Percentiles rank a stretch among this genome's conserved stretches.
These are phyloP conservation scores for Solanum virginianum DNA, from an alignment of 257 asterid genomes.

Conservation along the genomic window DNA sequence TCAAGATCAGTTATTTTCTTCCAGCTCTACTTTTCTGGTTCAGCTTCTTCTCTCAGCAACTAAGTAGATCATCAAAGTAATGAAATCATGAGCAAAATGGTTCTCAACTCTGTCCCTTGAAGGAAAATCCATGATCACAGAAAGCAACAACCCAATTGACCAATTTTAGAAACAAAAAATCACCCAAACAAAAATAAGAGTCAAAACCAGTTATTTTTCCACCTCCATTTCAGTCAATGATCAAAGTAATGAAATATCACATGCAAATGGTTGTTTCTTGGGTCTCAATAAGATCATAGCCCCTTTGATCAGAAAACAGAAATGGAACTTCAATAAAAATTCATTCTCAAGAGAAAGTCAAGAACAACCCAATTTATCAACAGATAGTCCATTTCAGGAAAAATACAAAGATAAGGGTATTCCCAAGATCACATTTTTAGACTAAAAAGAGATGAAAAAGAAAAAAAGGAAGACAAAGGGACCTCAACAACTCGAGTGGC, in stretches of 20 bases:
- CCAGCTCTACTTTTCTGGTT: neutral
- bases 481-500: slow-evolving; percentile 98
- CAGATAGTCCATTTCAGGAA: neutral
- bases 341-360: neutral
- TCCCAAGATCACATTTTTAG: neutral
- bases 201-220: too few species aligned
- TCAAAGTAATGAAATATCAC: neutral
- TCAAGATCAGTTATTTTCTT: neutral
- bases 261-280: neutral
- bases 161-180: neutral
- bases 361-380: neutral
- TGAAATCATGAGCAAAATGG: neutral
- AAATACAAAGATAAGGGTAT: neutral
- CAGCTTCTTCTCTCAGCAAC: neutral
- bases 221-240: neutral
- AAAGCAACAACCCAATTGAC: neutral
- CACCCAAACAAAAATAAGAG: neutral
- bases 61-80: neutral
- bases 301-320: neutral
- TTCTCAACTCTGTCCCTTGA: neutral
- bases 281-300: neutral
- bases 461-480: neutral
- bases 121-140: neutral
- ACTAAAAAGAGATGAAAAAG: neutral
- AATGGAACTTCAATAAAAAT: neutral